Conservation (phyloP, 1,284 basidiomycete species). For the Ganoderma boninense region DNA sequence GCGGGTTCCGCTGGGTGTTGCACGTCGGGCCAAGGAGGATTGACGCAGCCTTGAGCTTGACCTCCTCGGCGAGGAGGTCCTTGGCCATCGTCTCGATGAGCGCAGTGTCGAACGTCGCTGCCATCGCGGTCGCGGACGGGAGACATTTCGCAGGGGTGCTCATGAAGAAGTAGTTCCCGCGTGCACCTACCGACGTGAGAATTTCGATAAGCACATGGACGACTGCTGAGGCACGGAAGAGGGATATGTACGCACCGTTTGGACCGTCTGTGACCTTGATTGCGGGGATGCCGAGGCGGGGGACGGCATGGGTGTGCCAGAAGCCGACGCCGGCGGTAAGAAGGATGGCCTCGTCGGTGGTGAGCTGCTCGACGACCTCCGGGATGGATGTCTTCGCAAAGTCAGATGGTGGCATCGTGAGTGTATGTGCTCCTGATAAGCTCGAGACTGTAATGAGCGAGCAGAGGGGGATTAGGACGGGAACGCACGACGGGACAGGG, state of each 20-base stretch:
- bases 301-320: conserved; percentile 77
- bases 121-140: conserved; percentile 73
- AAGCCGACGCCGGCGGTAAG: conserved; percentile 78
- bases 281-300: conserved; percentile 72
- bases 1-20: conserved; percentile 81
- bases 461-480: conserved; percentile 1
- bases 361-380: conserved; percentile 68
- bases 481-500: background rate
- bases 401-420: conserved; percentile 68
- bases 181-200: conserved; percentile 37
- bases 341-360: conserved; percentile 74
- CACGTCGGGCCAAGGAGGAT: conserved; percentile 81
- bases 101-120: conserved; percentile 76
- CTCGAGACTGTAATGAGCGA: background rate
- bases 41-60: conserved; percentile 73
- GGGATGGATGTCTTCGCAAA: conserved; percentile 70
- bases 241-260: conserved; percentile 55
- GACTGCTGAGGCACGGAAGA: background rate
- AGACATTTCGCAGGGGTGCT: conserved; percentile 68
- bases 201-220: background rate
- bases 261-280: conserved; percentile 83
- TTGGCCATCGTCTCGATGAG: conserved; percentile 70
- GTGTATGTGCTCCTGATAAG: background rate
- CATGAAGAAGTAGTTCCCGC: conserved; percentile 50
- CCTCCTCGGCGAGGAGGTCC: conserved; percentile 75